Evolutionary conservation across 495 filamentous ascomycete genomes (phyloP), one percentile per base, ranked within the genome.

Genomic region (Chaetomium tenue): DNA sequence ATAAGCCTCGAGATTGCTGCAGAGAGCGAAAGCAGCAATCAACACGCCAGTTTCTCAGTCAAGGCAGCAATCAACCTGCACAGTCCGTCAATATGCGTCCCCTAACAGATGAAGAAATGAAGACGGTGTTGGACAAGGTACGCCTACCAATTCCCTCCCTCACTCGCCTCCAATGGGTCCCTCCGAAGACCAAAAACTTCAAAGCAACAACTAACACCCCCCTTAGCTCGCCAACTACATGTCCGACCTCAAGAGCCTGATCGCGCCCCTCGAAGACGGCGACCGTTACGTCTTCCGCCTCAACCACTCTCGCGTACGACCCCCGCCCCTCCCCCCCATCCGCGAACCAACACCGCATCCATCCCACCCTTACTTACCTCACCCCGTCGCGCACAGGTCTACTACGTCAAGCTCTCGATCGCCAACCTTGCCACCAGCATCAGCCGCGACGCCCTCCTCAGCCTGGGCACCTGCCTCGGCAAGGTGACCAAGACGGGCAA

Each of bases 401-500:
- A 93, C 81, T 97, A 96, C 73, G 86, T 96, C 53, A 87, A 87
- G 55, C 85, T 93, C 54, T 88, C 87, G 3, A 82, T 98, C 61
- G 93, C 92, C 47, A 97, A 97, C 73, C 79, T 97, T n/a, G 92
- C 93, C 13, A 92, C 89, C 3, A 87, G 85, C 33, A 83, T 98
- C 62, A 84, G 89, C 25, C 87, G 94, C 54, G 86, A 89, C 65
- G 86, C 86, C 60, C 83, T 98, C 9, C 85, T 96, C 46, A 91
- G 87, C 1, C 74, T 95, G n/a, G 94, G 94, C 13, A 92, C 89
- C 8, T 94, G 90, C 72, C 74, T 95, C 30, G 83, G 87, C 57
- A 94, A 93, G 75, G 91, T 96, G 78, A 96, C 91, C 53, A 97
- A 97, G 83, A 89, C 90, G 5, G 88, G 91, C 28, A 97, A 97